phyloP scores from a whole-genome alignment of 345 rosid genomes.

The Eucalyptus curtisii region DNA sequence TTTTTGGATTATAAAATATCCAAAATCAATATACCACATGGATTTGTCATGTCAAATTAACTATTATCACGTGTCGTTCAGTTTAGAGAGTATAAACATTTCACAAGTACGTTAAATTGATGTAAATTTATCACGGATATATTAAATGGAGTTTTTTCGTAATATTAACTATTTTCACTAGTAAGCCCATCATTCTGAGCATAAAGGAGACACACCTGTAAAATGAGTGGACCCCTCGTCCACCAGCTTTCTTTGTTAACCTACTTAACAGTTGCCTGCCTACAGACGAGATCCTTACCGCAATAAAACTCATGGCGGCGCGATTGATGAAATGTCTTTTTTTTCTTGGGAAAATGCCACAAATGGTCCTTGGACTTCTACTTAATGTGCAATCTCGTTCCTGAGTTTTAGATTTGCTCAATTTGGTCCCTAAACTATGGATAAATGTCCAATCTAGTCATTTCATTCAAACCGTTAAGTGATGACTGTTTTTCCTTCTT shows the following conservation, averaged over 20 bases:
- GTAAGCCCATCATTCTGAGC: neutral
- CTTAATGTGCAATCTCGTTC: too few species aligned
- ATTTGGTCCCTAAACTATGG: too few species aligned
- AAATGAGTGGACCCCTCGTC: neutral
- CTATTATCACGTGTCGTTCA: fast-evolving
- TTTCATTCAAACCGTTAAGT: too few species aligned
- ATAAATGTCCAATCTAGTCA: too few species aligned
- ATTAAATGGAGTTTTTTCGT: fast-evolving
- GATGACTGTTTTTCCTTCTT: too few species aligned
- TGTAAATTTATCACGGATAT: fast-evolving
- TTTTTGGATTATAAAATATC: neutral
- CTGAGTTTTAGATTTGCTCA: too few species aligned
- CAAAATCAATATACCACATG: fast-evolving
- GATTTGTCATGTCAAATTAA: too few species aligned
- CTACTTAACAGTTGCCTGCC: too few species aligned
- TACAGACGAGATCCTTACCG: neutral
- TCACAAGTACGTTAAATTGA: too few species aligned
- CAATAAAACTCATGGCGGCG: neutral
- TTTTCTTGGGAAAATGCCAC: too few species aligned
- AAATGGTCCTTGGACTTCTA: too few species aligned
- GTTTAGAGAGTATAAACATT: fast-evolving
- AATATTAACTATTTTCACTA: neutral
- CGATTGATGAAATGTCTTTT: neutral
- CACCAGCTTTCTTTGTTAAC: neutral
- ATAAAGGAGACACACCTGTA: neutral